Conservation (phyloP, 2,329 filamentous ascomycete species). For the Bipolaris zeicola region DNA sequence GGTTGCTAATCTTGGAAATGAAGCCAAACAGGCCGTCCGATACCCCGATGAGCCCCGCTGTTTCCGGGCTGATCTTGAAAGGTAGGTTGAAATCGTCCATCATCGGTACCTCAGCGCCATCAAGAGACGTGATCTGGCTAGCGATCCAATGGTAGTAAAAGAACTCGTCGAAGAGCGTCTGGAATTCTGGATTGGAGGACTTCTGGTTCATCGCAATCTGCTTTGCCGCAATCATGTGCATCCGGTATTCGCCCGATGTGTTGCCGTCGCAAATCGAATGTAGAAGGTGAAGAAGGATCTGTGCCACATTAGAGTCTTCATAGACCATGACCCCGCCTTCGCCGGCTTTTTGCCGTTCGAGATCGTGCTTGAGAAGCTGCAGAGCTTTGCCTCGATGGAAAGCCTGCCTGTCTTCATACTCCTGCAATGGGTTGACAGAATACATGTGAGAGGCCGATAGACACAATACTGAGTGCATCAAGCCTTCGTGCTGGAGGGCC, state of each 20-base stretch:
- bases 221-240: slow-evolving; percentile 78
- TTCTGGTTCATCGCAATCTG: slow-evolving; percentile 66
- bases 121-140: slow-evolving; percentile 62
- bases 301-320: slow-evolving; percentile 66
- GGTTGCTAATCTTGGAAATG: slow-evolving; percentile 76
- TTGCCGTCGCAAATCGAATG: slow-evolving; percentile 66
- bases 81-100: slow-evolving; percentile 60
- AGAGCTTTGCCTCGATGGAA: slow-evolving; percentile 47
- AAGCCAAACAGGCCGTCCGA: slow-evolving; percentile 80
- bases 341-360: slow-evolving; percentile 47
- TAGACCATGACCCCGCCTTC: slow-evolving; percentile 44
- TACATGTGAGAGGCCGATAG: slow-evolving; percentile 77
- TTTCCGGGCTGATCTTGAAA: slow-evolving; percentile 61
- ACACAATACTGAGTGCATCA: slow-evolving; percentile 90
- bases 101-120: slow-evolving; percentile 59
- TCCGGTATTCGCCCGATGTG: slow-evolving; percentile 72
- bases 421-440: slow-evolving; percentile 57
- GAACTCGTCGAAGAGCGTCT: slow-evolving; percentile 74
- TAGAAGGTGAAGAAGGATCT: slow-evolving; percentile 64
- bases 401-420: slow-evolving; percentile 59
- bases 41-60: slow-evolving; percentile 73
- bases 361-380: slow-evolving; percentile 58
- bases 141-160: slow-evolving; percentile 80
- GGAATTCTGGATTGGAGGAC: slow-evolving; percentile 70
- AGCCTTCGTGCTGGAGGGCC: slow-evolving; percentile 75